Percentiles rank a stretch among this genome's conserved stretches.
Conservation (phyloP, 1,284 basidiomycete genomes). For the Mycena sp. region DNA sequence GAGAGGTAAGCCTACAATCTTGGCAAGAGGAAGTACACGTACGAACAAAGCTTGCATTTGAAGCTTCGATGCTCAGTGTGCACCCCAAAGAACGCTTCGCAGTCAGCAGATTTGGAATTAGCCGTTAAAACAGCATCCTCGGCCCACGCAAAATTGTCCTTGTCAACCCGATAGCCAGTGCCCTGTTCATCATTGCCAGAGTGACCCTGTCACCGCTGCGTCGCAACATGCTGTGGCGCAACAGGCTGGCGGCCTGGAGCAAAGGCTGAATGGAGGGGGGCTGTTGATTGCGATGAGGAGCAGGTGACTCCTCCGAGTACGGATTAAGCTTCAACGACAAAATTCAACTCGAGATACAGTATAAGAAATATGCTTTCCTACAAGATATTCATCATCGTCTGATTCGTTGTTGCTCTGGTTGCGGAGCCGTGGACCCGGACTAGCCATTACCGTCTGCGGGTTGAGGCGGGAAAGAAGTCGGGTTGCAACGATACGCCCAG, state of each 20-base stretch:
- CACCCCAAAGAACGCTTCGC: slow-evolving; percentile 1
- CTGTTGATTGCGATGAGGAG: not conserved
- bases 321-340: not conserved
- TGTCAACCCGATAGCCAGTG: not conserved
- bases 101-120: slow-evolving; percentile 7
- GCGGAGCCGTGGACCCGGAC: slow-evolving; percentile 8
- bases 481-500: not conserved
- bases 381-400: not conserved
- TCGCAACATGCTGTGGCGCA: not conserved
- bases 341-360: slow-evolving; percentile 7
- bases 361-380: slow-evolving; percentile 6
- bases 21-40: not conserved
- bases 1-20: not conserved
- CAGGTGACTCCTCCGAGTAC: not conserved
- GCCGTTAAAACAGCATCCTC: not conserved
- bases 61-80: slow-evolving; percentile 2
- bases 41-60: slow-evolving; percentile 10
- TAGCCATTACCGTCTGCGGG: slow-evolving; percentile 3
- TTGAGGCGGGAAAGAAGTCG: slow-evolving; percentile 4
- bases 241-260: too few relatives aligned
- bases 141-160: slow-evolving; percentile 7
- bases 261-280: too few relatives aligned
- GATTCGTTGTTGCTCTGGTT: slow-evolving; percentile 5
- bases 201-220: not conserved
- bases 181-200: not conserved